Percentiles rank a stretch among this genome's conserved stretches.
These are phyloP conservation scores for Metschnikowia rubicola DNA, from an alignment of 805 yeast species.

Conservation along the genomic window DNA sequence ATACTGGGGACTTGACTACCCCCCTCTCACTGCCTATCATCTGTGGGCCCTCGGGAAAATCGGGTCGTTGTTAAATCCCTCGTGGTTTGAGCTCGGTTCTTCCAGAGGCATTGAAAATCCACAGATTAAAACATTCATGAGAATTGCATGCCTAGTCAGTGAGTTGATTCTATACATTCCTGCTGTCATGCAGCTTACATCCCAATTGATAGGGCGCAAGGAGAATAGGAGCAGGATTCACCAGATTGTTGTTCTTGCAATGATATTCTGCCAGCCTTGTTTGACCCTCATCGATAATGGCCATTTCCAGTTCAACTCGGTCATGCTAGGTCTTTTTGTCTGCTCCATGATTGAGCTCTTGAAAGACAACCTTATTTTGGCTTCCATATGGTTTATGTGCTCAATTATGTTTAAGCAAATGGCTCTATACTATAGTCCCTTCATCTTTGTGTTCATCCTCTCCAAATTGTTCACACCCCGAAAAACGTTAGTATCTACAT, in stretches of 20 bases:
- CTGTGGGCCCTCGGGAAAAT: constrained; percentile 75
- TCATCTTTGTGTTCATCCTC: constrained; percentile 75
- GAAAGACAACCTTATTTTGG: constrained; percentile 59
- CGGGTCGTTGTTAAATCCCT: constrained; percentile 58
- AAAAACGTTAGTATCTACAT: constrained; percentile 20
- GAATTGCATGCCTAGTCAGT: constrained; percentile 71
- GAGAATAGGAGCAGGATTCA: constrained; percentile 59
- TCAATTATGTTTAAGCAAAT: constrained; percentile 89
- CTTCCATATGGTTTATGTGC: constrained; percentile 72
- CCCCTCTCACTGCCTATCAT: constrained; percentile 94
- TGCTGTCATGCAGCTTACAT: constrained; percentile 67
- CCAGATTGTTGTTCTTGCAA: constrained; percentile 71
- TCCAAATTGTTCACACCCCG: constrained; percentile 38
- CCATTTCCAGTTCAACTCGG: constrained; percentile 92
- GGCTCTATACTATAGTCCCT: constrained; percentile 91
- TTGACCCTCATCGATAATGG: constrained; percentile 90
- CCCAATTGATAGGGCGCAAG: constrained; percentile 60
- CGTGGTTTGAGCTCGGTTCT: constrained; percentile 70
- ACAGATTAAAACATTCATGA: constrained; percentile 78
- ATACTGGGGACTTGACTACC: constrained; percentile 97
- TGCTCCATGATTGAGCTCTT: constrained; percentile 63
- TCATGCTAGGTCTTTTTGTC: constrained; percentile 86
- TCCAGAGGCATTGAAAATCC: constrained; percentile 75
- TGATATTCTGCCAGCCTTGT: constrained; percentile 82
- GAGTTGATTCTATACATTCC: constrained; percentile 77